Evolutionary conservation across 495 filamentous ascomycete genomes (phyloP).

Genomic region (Lentithecium fluviatile): DNA sequence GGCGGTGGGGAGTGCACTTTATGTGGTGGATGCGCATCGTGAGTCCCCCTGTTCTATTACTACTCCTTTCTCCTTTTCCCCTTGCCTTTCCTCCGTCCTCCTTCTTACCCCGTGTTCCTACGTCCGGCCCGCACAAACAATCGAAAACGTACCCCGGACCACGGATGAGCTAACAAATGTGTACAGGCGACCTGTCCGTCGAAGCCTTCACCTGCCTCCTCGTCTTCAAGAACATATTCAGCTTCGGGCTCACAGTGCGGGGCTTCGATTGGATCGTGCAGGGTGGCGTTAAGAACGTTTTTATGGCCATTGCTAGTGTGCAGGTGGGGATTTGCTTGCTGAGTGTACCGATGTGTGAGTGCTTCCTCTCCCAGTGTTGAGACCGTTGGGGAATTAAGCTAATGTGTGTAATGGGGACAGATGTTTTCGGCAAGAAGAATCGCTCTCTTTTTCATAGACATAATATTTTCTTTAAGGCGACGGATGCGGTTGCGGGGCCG

Average conservation of each 20-base stretch:
- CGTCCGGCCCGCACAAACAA: too few relatives aligned
- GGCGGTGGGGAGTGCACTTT: slow-evolving; percentile 80
- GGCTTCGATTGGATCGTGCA: slow-evolving; percentile 76
- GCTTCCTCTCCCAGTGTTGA: background rate
- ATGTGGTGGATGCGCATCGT: slow-evolving; percentile 93
- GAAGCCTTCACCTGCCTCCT: slow-evolving; percentile 89
- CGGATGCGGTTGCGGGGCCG: slow-evolving; percentile 26
- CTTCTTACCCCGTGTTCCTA: too few relatives aligned
- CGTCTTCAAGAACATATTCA: slow-evolving; percentile 92
- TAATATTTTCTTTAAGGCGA: slow-evolving; percentile 65
- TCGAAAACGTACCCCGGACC: too few relatives aligned
- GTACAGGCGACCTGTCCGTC: slow-evolving; percentile 80
- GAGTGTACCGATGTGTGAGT: slow-evolving; percentile 77
- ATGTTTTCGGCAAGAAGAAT: slow-evolving; percentile 78
- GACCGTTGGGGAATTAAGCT: background rate
- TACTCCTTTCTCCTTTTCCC: background rate
- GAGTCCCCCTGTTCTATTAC: slow-evolving; percentile 41
- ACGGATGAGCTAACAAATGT: too few relatives aligned
- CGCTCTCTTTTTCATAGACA: slow-evolving; percentile 68
- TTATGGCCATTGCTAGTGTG: slow-evolving; percentile 70
- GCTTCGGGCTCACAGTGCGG: slow-evolving; percentile 77
- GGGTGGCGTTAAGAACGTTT: slow-evolving; percentile 58
- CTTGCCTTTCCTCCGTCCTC: too few relatives aligned
- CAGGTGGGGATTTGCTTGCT: slow-evolving; percentile 73
- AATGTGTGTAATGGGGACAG: slow-evolving; percentile 45